Base-by-base conservation (phyloP, 257 asterid genomes). In the Solanum arcanum region DNA sequence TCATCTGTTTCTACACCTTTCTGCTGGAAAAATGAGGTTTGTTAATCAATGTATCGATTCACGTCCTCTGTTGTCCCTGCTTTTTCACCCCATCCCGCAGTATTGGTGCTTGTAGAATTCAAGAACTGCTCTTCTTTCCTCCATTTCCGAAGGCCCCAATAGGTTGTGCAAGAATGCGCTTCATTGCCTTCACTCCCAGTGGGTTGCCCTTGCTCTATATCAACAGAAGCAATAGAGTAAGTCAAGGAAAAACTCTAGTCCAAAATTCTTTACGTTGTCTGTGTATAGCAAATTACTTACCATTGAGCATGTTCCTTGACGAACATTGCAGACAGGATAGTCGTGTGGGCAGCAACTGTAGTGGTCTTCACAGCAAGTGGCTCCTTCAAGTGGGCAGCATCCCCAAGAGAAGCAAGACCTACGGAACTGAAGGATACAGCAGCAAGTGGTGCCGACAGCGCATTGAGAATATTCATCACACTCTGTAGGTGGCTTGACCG, bases 181-280 rank as follows among this genome's bases (percentile, higher is more conserved):
- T 92, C 92, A 94, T 89, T 37, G 94, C 98, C 95, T 92, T 89
- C 90, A 94, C 94, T 78, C 96, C 98, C 12, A 96, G 88, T 2
- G 98, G 98, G 75, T 92, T 96, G 59, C 86, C 62, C 90, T 92
- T 91, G 90, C 96, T 89, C 98, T 96, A 96, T 3, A 59, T 86
- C 27, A 88, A 84, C 9, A 29, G 18, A 84, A 56, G 25, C 66
- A 29, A 35, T 68, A 62, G 5, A 6, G 7, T 64, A 31, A 64
- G 39, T 64, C 64, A 0, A 64, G 76, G 15, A 64, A 62, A 52
- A 16, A 6, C 62, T 52, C n/a, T 56, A n/a, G n/a, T 18, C 11
- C 64, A 20, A 56, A 52, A 18, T 56, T 56, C n/a, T 56, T 56
- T 18, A 56, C n/a, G 5, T 56, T 56, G 12, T 56, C n/a, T 2